Percentiles rank a stretch among this genome's conserved stretches.
These are phyloP conservation scores for Oryza meridionalis DNA, from an alignment of 176 grass and related monocot species.

Conservation along the genomic window DNA sequence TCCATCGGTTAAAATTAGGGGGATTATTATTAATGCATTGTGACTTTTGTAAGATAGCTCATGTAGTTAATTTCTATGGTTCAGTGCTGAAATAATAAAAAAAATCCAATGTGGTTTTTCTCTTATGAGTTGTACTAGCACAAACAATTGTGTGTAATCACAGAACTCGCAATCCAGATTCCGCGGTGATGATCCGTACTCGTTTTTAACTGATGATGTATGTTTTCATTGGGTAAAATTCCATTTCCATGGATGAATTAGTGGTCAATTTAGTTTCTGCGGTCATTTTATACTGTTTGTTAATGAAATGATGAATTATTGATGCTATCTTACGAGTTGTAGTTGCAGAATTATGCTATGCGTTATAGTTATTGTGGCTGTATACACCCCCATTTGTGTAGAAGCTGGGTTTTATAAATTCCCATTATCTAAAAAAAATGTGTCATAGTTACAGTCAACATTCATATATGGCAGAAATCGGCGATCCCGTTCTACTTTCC, in stretches of 20 bases:
- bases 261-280: no score
- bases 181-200: neutral
- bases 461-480: neutral
- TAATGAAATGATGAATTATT: no score
- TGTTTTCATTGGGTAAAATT: neutral
- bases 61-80: conserved; percentile 5
- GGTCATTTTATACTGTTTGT: no score
- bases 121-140: neutral
- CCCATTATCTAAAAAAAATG: no score
- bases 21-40: neutral
- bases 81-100: neutral
- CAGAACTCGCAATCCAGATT: neutral
- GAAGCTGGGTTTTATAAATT: no score
- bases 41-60: conserved; percentile 14
- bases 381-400: no score
- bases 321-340: no score
- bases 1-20: conserved; percentile 13
- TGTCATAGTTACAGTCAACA: neutral
- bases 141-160: neutral
- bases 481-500: conserved; percentile 1
- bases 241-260: no score
- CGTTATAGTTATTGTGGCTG: neutral
- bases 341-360: no score
- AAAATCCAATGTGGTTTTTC: neutral
- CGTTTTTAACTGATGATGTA: no score